Percentiles rank a stretch among this genome's conserved stretches.
phyloP scores from a whole-genome alignment of 1,139 yeast species.

The Suhomyces taliae region DNA sequence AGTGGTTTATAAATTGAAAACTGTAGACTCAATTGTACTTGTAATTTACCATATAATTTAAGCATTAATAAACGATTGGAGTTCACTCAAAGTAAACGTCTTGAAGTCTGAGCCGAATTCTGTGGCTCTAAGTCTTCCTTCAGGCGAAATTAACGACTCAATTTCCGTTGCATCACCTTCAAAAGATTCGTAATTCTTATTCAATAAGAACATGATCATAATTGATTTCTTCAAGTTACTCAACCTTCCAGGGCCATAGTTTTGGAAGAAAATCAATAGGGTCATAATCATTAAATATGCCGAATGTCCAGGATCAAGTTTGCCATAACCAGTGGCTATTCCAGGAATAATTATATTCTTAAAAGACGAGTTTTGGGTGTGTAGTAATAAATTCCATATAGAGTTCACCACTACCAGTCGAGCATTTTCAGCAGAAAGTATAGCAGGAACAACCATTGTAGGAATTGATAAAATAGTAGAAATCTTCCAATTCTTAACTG shows the following conservation, averaged over 20 bases:
- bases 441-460: constrained; percentile 18
- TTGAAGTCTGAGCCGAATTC: neutral
- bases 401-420: constrained; percentile 15
- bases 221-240: constrained; percentile 17
- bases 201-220: constrained; percentile 20
- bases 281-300: constrained; percentile 25
- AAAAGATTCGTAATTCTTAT: constrained; percentile 20
- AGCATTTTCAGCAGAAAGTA: constrained; percentile 1
- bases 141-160: neutral
- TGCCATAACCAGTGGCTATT: constrained; percentile 31
- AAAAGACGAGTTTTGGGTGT: constrained; percentile 2
- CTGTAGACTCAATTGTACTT: too few relatives aligned
- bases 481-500: constrained; percentile 6
- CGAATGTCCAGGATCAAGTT: constrained; percentile 17
- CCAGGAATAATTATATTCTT: constrained; percentile 27
- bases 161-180: constrained; percentile 6
- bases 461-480: constrained; percentile 9
- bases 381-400: constrained; percentile 23
- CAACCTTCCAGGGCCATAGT: constrained; percentile 1
- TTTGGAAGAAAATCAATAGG: constrained; percentile 15
- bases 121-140: neutral
- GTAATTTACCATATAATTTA: too few relatives aligned
- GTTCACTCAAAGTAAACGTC: neutral
- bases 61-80: too few relatives aligned
- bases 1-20: too few relatives aligned